phyloP scores from a whole-genome alignment of 192 early-diverging fungal genomes.

The Cetraspora pellucida region DNA sequence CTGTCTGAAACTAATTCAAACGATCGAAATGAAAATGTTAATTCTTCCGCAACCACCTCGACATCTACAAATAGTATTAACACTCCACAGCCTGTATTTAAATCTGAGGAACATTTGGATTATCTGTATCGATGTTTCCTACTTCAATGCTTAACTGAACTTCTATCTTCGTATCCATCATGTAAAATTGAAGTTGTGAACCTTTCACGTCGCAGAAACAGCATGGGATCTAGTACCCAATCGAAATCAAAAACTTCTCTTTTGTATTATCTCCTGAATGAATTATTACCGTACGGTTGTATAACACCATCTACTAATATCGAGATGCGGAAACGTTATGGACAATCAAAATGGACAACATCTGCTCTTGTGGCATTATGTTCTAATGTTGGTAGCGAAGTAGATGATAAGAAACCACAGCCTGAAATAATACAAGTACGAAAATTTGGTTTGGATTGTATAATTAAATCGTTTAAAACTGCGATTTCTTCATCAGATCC shows the following conservation, averaged over 20 bases:
- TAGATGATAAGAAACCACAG: conserved; percentile 56
- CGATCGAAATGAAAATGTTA: not conserved
- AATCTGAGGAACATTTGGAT: conserved; percentile 33
- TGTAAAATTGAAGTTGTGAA: conserved; percentile 74
- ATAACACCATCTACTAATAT: conserved; percentile 48
- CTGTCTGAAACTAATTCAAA: not conserved
- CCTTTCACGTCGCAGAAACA: conserved; percentile 51
- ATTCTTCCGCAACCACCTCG: not conserved
- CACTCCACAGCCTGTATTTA: conserved; percentile 23
- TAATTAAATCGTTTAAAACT: conserved; percentile 66
- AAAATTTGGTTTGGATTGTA: conserved; percentile 67
- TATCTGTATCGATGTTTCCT: conserved; percentile 66
- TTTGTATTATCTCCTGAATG: conserved; percentile 64
- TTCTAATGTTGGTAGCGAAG: conserved; percentile 43
- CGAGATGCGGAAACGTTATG: conserved; percentile 57
- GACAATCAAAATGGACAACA: conserved; percentile 68
- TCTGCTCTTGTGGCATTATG: conserved; percentile 66
- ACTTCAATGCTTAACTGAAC: conserved; percentile 84
- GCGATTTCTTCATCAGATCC: conserved; percentile 52
- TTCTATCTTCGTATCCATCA: conserved; percentile 83
- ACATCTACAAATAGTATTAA: not conserved
- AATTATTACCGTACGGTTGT: conserved; percentile 63
- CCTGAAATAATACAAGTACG: conserved; percentile 62
- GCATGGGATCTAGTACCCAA: conserved; percentile 35
- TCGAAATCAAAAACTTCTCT: conserved; percentile 51